Percentiles rank a stretch among this genome's conserved stretches.
Conservation (phyloP, 1,284 basidiomycete species). For the Boletus sp. region DNA sequence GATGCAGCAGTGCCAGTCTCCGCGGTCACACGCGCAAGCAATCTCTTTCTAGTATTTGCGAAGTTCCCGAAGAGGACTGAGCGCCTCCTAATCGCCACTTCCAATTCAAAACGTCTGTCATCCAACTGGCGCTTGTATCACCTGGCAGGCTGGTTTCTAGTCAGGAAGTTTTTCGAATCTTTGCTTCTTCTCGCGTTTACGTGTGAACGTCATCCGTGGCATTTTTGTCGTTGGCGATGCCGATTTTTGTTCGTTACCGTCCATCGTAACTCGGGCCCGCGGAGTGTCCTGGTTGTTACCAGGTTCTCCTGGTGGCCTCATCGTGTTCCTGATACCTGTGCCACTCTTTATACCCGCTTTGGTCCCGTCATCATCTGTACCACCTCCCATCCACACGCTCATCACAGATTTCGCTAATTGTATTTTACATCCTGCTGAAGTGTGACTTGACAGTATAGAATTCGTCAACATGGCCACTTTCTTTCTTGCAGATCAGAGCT, state of each 20-base stretch:
- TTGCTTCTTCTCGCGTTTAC: slow-evolving; percentile 16
- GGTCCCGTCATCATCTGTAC: slow-evolving; percentile 28
- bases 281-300: slow-evolving; percentile 15
- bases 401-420: slow-evolving; percentile 22
- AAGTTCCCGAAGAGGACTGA: slow-evolving; percentile 34
- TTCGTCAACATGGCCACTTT: not conserved
- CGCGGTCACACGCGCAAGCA: slow-evolving; percentile 30
- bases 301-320: slow-evolving; percentile 14
- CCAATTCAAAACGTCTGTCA: not conserved
- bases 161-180: slow-evolving; percentile 11
- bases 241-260: slow-evolving; percentile 25
- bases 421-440: slow-evolving; percentile 16
- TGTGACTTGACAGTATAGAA: slow-evolving; percentile 22
- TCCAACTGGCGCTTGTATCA: slow-evolving; percentile 4
- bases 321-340: slow-evolving; percentile 33
- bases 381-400: slow-evolving; percentile 21
- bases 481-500: not conserved
- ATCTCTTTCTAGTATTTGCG: slow-evolving; percentile 33
- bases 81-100: not conserved
- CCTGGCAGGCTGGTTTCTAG: slow-evolving; percentile 27
- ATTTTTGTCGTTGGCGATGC: slow-evolving; percentile 22
- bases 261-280: slow-evolving; percentile 14
- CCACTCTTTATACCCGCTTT: slow-evolving; percentile 28
- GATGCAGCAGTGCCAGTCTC: slow-evolving; percentile 34
- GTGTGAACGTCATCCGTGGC: slow-evolving; percentile 20